These are phyloP conservation scores for Allium sativum DNA, from an alignment of 106 monocot species.

Conservation along the genomic window DNA sequence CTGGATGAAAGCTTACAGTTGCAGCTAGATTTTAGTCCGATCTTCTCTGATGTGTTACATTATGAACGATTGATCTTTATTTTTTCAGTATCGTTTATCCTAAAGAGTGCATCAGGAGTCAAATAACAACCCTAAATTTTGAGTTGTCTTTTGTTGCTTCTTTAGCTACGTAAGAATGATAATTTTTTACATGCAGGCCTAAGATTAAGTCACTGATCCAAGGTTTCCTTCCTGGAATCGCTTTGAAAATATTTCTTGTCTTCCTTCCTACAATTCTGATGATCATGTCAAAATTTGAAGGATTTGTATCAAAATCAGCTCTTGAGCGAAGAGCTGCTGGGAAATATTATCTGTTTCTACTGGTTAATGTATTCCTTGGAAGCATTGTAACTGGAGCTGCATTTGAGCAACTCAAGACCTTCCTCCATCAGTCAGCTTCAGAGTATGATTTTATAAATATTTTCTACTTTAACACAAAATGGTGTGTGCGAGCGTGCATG, in stretches of 20 bases:
- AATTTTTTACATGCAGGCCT: slow-evolving; percentile 17
- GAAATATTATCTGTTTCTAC: slow-evolving; percentile 72
- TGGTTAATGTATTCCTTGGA: slow-evolving; percentile 89
- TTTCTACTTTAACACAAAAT: no score
- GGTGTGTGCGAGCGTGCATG: no score
- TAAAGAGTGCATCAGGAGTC: no score
- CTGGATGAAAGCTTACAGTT: no score
- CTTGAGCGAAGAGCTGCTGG: slow-evolving; percentile 79
- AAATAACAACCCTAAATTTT: no score
- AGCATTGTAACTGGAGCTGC: slow-evolving; percentile 76
- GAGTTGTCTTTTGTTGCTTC: no score
- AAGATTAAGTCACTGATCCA: slow-evolving; percentile 87
- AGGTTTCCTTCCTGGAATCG: slow-evolving; percentile 94
- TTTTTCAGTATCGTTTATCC: no score
- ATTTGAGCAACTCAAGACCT: slow-evolving; percentile 61
- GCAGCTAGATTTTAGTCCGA: no score
- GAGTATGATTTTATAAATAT: slow-evolving; percentile 31
- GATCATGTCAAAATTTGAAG: slow-evolving; percentile 93
- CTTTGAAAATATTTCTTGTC: slow-evolving; percentile 85
- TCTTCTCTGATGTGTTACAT: no score
- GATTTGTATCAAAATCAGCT: slow-evolving; percentile 41
- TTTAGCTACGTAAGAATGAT: not conserved
- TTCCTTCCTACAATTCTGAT: slow-evolving; percentile 84
- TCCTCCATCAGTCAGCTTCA: slow-evolving; percentile 62
- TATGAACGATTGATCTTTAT: no score